Evolutionary conservation across 441 rosid species (phyloP), one percentile per base, ranked within the genome.

Genomic region (Corymbia citriodora): DNA sequence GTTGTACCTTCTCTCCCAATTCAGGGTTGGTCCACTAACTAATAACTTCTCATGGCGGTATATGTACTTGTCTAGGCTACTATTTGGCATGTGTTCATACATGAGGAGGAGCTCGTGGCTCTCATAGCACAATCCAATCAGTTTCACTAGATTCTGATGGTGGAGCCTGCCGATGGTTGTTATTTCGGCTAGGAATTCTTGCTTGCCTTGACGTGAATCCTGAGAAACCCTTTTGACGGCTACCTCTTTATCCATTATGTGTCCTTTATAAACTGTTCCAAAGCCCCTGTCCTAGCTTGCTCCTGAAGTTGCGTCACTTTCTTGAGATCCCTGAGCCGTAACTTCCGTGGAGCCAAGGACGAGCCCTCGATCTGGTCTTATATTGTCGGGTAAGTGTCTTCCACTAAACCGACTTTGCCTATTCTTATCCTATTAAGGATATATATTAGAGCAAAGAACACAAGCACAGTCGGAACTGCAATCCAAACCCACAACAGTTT

Each of bases 111-210:
- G 92, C 88, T 96, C 95, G 0, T 85, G 81, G 25, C 89, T 93
- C 91, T 97, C 94, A 29, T 96, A 94, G 90, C 97, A 96, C 98
- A 98, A 96, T 50, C 97, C 97, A 57, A 96, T 93, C 87, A 96
- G 88, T 92, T 93, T 96, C 55, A 96, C 99, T 1, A 96, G 93
- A 65, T 97, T 95, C 87, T 92, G 89, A 87, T 97, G 97, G 36
- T 94, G 94, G 33, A 97, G 93, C 72, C 93, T 95, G 83, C 99
- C 96, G 3, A 97, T 96, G 17, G 97, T 96, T n/a, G 95, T 96
- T 90, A 97, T 96, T 92, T 96, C 96, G 5, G 97, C 93, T 33
- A 95, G 93, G 92, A 97, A 97, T 90, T 95, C 97, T 91, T 93
- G 95, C 93, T 96, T 96, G 10, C 98, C 98, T 79, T 95, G 99